phyloP scores from a whole-genome alignment of 495 filamentous ascomycete species.

The Hyaloscypha finlandica region DNA sequence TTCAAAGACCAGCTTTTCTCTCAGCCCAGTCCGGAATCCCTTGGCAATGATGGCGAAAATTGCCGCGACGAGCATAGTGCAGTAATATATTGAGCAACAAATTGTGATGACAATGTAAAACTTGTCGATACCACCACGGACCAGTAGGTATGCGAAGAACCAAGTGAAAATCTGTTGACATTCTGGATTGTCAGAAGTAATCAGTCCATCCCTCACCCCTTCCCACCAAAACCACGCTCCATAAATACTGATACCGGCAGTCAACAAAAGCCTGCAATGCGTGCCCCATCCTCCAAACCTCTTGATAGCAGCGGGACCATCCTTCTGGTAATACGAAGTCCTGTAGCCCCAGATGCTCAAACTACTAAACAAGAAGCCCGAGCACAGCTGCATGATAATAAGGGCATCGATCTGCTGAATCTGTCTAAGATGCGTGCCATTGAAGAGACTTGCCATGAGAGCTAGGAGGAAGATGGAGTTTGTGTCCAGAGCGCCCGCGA shows the following conservation, averaged over 20 bases:
- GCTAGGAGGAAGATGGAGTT: conserved; percentile 34
- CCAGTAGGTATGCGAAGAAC: conserved; percentile 32
- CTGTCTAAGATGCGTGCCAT: conserved; percentile 16
- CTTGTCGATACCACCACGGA: conserved; percentile 25
- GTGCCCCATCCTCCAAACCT: conserved; percentile 33
- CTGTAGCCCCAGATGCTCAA: conserved; percentile 35
- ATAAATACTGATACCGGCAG: conserved; percentile 31
- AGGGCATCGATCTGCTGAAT: conserved; percentile 32
- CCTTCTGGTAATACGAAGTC: conserved; percentile 28
- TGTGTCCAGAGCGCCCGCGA: conserved; percentile 28
- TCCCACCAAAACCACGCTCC: conserved; percentile 36
- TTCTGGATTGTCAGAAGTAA: conserved; percentile 20
- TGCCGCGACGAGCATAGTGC: conserved; percentile 30
- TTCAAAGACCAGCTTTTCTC: conserved; percentile 25
- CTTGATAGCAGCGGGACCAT: conserved; percentile 29
- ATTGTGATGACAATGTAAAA: conserved; percentile 31
- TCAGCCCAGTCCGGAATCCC: conserved; percentile 18
- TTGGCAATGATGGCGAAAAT: conserved; percentile 12
- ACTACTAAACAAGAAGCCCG: conserved; percentile 33
- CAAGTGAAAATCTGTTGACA: conserved; percentile 32
- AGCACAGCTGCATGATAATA: conserved; percentile 35
- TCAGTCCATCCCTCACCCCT: conserved; percentile 23
- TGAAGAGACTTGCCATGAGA: conserved; percentile 32
- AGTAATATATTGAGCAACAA: conserved; percentile 29
- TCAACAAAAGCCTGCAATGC: conserved; percentile 29